These are phyloP conservation scores for Amauroascus verrucosus DNA, from an alignment of 2,329 filamentous ascomycete species.

Conservation along the genomic window DNA sequence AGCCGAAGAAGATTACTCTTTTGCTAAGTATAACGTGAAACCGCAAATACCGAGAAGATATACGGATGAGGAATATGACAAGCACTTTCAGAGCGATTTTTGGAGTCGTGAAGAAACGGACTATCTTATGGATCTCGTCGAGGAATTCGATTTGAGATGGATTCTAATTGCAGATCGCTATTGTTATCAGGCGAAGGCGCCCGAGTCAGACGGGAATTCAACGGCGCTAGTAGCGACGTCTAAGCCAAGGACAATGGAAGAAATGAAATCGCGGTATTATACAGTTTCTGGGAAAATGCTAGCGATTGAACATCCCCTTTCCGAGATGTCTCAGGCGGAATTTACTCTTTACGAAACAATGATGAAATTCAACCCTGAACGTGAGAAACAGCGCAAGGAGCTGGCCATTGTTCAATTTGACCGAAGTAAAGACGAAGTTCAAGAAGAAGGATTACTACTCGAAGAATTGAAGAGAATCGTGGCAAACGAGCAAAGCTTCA, in stretches of 20 bases:
- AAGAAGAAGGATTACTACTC: constrained; percentile 81
- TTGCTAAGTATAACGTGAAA: constrained; percentile 80
- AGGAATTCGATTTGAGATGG: constrained; percentile 81
- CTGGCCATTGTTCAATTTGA: constrained; percentile 71
- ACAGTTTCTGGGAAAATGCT: constrained; percentile 73
- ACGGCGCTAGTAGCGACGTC: constrained; percentile 45
- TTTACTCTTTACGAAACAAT: constrained; percentile 76
- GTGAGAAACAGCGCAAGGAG: constrained; percentile 71
- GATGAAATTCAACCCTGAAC: constrained; percentile 70
- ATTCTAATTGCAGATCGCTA: constrained; percentile 87
- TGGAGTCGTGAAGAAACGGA: constrained; percentile 94
- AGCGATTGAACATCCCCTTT: constrained; percentile 64
- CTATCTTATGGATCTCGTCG: constrained; percentile 66
- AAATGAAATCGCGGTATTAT: constrained; percentile 87
- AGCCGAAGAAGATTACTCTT: constrained; percentile 43
- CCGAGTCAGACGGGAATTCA: constrained; percentile 22
- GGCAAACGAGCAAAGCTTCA: constrained; percentile 72
- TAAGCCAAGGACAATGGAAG: constrained; percentile 64
- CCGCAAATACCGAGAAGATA: constrained; percentile 65
- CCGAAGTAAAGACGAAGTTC: constrained; percentile 74
- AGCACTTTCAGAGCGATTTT: constrained; percentile 59
- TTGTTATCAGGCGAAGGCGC: constrained; percentile 46
- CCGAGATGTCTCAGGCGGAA: constrained; percentile 79
- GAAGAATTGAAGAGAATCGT: constrained; percentile 88
- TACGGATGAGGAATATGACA: constrained; percentile 74